A percentile compares a stretch with the other conserved stretches of the same genome.
Conservation (phyloP, 2,329 filamentous ascomycete species). For the Fusarium sp. region DNA sequence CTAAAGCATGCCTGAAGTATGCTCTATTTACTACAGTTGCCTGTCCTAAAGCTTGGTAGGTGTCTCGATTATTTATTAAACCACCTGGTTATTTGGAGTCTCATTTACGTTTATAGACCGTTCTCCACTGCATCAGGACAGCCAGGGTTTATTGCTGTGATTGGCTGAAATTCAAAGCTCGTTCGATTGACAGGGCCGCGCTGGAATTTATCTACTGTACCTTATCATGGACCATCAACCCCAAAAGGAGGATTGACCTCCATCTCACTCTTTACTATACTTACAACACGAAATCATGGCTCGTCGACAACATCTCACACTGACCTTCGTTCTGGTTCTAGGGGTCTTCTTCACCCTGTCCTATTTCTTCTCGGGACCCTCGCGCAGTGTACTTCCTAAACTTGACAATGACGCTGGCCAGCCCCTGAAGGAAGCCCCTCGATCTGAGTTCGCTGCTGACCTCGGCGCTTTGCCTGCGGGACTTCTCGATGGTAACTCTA, state of each 20-base stretch:
- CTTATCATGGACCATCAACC: constrained; percentile 43
- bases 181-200: constrained; percentile 41
- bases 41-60: too few relatives aligned
- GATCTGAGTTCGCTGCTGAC: constrained; percentile 55
- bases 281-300: constrained; percentile 59
- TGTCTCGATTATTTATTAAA: too few relatives aligned
- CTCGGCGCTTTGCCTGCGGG: constrained; percentile 61
- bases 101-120: constrained; percentile 24
- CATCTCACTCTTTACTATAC: constrained; percentile 38
- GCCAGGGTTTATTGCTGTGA: constrained; percentile 32
- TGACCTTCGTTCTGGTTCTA: constrained; percentile 69
- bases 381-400: constrained; percentile 32
- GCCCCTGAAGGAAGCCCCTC: constrained; percentile 49
- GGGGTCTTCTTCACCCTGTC: constrained; percentile 71
- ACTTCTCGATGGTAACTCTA: constrained; percentile 77
- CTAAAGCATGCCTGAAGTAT: too few relatives aligned
- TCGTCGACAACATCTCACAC: constrained; percentile 66
- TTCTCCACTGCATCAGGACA: constrained; percentile 30
- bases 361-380: constrained; percentile 69
- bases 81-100: not conserved
- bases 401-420: constrained; percentile 42
- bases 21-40: too few relatives aligned
- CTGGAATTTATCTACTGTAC: constrained; percentile 31
- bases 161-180: constrained; percentile 40
- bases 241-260: constrained; percentile 44